Conservation (phyloP, 371 early-diverging fungal genomes). For the Cokeromyces recurvatus region DNA sequence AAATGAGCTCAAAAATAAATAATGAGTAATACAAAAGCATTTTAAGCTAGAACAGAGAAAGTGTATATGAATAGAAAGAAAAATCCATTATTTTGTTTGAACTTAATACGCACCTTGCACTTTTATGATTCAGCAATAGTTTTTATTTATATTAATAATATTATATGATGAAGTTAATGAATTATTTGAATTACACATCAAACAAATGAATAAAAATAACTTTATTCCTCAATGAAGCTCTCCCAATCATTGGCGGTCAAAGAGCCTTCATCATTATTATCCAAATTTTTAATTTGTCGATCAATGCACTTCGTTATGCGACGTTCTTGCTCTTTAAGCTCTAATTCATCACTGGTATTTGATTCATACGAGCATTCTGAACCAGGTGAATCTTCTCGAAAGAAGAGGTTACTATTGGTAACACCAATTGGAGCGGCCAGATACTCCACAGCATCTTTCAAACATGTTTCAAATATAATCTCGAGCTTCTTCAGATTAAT, state of each 20-base stretch:
- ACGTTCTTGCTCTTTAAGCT: conserved; percentile 14
- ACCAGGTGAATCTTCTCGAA: conserved; percentile 10
- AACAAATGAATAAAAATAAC: no score
- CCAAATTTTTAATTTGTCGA: conserved; percentile 11
- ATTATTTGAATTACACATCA: no score
- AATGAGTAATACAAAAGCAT: conserved; percentile 7
- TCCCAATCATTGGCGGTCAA: conserved; percentile 12
- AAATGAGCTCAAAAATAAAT: no score
- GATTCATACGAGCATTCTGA: conserved; percentile 14
- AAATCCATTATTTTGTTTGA: conserved; percentile 7
- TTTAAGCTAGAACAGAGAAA: conserved; percentile 9
- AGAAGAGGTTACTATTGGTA: conserved; percentile 9
- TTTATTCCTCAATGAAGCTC: conserved; percentile 10
- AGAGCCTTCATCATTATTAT: conserved; percentile 2
- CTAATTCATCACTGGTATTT: conserved; percentile 9
- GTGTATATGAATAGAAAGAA: conserved; percentile 9
- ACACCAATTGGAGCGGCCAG: conserved; percentile 11
- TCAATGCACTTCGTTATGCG: conserved; percentile 9
- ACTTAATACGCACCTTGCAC: conserved; percentile 9
- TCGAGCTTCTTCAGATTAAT: conserved; percentile 11
- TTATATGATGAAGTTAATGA: no score
- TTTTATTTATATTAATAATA: no score
- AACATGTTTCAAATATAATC: conserved; percentile 7
- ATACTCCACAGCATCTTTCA: conserved; percentile 16
- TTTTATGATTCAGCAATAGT: conserved; percentile 7